These are phyloP conservation scores for Nitzschia palea DNA, from an alignment of 108 stramenopile species.

Conservation along the genomic window DNA sequence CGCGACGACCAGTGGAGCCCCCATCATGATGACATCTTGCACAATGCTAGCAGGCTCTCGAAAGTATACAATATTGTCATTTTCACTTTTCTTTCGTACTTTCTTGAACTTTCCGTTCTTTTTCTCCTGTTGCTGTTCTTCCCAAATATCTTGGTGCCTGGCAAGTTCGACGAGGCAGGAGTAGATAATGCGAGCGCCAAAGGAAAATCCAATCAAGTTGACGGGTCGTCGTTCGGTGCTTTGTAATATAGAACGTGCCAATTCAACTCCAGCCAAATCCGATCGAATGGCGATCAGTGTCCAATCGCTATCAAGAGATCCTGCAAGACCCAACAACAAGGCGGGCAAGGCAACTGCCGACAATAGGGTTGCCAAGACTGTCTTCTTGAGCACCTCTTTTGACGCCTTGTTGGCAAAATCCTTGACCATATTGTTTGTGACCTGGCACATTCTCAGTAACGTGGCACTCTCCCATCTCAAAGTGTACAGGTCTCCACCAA, in stretches of 20 bases:
- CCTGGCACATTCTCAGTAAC: slow-evolving; percentile 45
- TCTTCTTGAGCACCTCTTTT: slow-evolving; percentile 47
- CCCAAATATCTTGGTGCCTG: slow-evolving; percentile 62
- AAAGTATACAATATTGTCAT: slow-evolving; percentile 30
- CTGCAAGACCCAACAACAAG: slow-evolving; percentile 46
- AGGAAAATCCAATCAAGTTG: slow-evolving; percentile 85
- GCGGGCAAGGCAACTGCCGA: slow-evolving; percentile 60
- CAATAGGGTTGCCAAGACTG: slow-evolving; percentile 54
- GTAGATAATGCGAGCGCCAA: slow-evolving; percentile 89
- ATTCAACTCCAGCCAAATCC: slow-evolving; percentile 79
- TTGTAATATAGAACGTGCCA: slow-evolving; percentile 73
- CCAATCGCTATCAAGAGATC: slow-evolving; percentile 82
- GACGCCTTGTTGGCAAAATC: slow-evolving; percentile 51
- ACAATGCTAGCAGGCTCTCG: slow-evolving; percentile 76
- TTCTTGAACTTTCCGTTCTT: slow-evolving; percentile 19
- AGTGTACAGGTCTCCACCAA: slow-evolving; percentile 65
- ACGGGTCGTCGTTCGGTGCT: slow-evolving; percentile 83
- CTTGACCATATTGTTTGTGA: slow-evolving; percentile 47
- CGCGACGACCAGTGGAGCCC: slow-evolving; percentile 48
- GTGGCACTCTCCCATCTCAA: slow-evolving; percentile 63
- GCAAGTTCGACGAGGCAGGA: slow-evolving; percentile 79
- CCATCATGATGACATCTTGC: slow-evolving; percentile 80
- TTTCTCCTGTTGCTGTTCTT: slow-evolving; percentile 25
- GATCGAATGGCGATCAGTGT: slow-evolving; percentile 71
- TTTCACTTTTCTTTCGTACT: slow-evolving; percentile 12